Base-by-base conservation (phyloP, 352 stramenopile genomes). In the Ophiocytium majus region DNA sequence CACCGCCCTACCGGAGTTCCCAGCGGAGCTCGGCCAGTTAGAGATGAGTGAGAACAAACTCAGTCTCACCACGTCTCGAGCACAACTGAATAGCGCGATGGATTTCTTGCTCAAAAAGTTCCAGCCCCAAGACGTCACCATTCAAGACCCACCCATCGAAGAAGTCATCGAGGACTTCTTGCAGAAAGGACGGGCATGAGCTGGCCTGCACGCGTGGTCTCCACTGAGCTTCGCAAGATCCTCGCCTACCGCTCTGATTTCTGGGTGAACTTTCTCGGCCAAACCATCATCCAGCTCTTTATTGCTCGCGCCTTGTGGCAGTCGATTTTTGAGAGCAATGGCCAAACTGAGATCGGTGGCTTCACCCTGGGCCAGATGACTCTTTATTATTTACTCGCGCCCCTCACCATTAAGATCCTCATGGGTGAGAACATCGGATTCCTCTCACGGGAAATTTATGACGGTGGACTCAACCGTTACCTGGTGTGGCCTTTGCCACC, bases 391-490 rank as follows among this genome's bases (percentile, higher is more conserved):
- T 23, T 71, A 28, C 23, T 71, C 57, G 57, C 28, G 23, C 57
- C 57, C 19, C 23, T 71, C 23, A 28, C 19, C 57, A 23, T 28
- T 23, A 23, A 28, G 19, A 71, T 71, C 28, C 57, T 71, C 19
- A 71, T 28, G 57, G 57, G 57, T 23, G 57, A 71, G 57, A 71
- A 71, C 28, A 23, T 71, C 23, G 57, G 57, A 23, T 71, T 71
- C 28, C 57, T 71, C 57, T 71, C 57, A 28, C 57, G 57, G 57
- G 57, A 71, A 71, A 71, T 71, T 71, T 71, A 71, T 28, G 57
- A 71, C 19, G 57, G 57, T 28, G 28, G 19, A 23, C 28, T 71
- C 28, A 71, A 23, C 57, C 57, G 57, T 23, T 71, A 71, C 28
- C 57, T 71, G 23, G 19, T 71, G 19, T 71, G 28, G 23, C 57